Conservation (phyloP, 2,329 filamentous ascomycete species). For the Tolypocladium pustulatum region DNA sequence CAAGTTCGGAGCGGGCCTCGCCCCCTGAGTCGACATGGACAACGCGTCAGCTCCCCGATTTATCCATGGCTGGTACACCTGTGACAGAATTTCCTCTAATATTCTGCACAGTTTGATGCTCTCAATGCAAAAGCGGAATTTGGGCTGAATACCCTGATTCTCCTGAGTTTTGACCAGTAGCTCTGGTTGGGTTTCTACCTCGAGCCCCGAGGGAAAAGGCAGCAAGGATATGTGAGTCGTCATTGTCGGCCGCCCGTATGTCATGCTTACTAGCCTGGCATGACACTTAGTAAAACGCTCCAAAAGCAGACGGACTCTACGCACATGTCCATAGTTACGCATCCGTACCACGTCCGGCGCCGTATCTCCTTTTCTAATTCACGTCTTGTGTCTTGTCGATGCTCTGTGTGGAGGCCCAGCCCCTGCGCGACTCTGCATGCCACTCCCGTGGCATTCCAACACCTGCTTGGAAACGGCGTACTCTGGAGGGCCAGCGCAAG, state of each 20-base stretch:
- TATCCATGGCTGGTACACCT: slow-evolving; percentile 18
- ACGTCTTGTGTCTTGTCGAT: slow-evolving; percentile 3
- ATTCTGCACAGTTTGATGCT: slow-evolving; percentile 10
- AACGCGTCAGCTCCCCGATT: background rate
- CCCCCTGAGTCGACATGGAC: background rate
- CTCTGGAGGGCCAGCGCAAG: slow-evolving; percentile 27
- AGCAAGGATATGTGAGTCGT: slow-evolving; percentile 12
- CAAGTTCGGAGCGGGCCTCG: background rate
- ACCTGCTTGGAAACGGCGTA: slow-evolving; percentile 27
- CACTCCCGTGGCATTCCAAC: slow-evolving; percentile 31
- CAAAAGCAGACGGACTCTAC: slow-evolving; percentile 1
- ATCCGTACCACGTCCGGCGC: slow-evolving; percentile 27
- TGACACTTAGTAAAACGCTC: background rate
- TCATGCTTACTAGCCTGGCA: slow-evolving; percentile 25
- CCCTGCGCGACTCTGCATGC: background rate
- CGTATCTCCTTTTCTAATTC: slow-evolving; percentile 24
- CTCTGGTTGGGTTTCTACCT: background rate
- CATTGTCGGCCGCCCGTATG: slow-evolving; percentile 21
- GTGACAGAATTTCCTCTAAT: slow-evolving; percentile 18
- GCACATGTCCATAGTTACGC: slow-evolving; percentile 25
- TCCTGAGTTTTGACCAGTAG: background rate
- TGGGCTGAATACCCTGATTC: background rate
- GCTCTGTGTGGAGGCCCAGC: slow-evolving; percentile 23
- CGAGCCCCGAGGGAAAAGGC: background rate
- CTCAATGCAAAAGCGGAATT: slow-evolving; percentile 8